Base-by-base conservation (phyloP, 768 basidiomycete genomes). In the Holtermanniella nyarrowii region DNA sequence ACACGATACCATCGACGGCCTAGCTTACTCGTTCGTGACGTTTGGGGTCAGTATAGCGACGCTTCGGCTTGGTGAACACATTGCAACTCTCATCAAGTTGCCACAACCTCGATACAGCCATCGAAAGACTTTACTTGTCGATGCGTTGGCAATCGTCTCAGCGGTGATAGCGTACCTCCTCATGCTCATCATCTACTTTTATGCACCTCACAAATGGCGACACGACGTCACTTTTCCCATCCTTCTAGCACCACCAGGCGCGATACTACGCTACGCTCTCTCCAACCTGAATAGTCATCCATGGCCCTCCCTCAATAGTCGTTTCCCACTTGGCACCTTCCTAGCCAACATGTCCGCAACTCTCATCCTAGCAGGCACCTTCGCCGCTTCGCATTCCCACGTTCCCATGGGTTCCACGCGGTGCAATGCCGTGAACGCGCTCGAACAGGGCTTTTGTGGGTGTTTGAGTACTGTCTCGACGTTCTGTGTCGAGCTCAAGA, bases 401-500 rank as follows among this genome's bases (percentile, higher is more conserved):
- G 12, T 39, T 23, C 49, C 26, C 39, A 23, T 44, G 4, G n/a
- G 39, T 23, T 21, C 7, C 1, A 55, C 76, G 53, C 76, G 79
- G 26, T 95, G 91, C 65, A 76, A 79, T 22, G 74, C 88, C 18
- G 70, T 96, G 40, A 83, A 86, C 64, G 91, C 88, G 1, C 72
- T 97, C 31, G 75, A 77, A 21, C 88, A 96, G 66, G 95, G 95
- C 5, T 96, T 88, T 66, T 96, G 91, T 66, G 95, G 90, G 11
- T 90, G 88, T 73, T 75, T 97, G 60, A 91, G 85, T 1, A 99
- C 95, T 1, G 79, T 99, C 60, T 88, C 86, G 69, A 97, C 91
- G 16, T 93, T 97, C 64, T 84, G 82, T 1, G 82, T 82, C 7
- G 95, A 99, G 67, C 68, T 86, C 20, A 72, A 76, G 26, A 78